phyloP scores from a whole-genome alignment of 2,329 filamentous ascomycete species.

The Cryoendolithus antarcticus region DNA sequence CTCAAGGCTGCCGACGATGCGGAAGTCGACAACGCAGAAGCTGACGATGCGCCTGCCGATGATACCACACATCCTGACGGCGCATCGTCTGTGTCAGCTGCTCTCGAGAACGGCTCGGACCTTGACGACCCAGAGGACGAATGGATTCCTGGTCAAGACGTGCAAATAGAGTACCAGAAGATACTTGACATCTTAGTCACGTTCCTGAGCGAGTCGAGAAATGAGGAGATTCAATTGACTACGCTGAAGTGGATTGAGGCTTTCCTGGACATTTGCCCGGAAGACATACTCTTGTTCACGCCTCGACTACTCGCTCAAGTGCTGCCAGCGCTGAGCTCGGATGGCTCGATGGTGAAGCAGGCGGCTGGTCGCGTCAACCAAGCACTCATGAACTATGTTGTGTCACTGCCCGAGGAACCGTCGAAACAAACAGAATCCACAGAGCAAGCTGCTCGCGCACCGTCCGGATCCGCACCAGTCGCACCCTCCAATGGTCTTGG shows the following conservation, averaged over 20 bases:
- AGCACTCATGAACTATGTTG: conserved; percentile 86
- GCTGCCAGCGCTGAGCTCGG: conserved; percentile 85
- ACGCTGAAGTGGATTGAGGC: conserved; percentile 90
- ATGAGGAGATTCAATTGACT: conserved; percentile 85
- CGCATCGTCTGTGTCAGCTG: conserved; percentile 42
- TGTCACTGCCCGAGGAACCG: conserved; percentile 62
- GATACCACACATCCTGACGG: conserved; percentile 14
- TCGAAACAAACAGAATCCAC: conserved; percentile 14
- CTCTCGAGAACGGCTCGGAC: conserved; percentile 36
- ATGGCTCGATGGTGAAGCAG: conserved; percentile 75
- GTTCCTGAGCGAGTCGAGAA: conserved; percentile 71
- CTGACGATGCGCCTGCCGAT: conserved; percentile 26
- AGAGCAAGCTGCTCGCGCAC: background rate
- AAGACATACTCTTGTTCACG: conserved; percentile 90
- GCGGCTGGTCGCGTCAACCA: conserved; percentile 82
- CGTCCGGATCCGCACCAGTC: background rate
- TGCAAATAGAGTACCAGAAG: conserved; percentile 82
- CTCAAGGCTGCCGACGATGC: conserved; percentile 1
- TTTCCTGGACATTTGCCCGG: conserved; percentile 93
- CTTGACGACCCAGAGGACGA: conserved; percentile 61
- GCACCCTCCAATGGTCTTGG: conserved; percentile 1
- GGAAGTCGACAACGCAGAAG: conserved; percentile 3
- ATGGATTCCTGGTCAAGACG: conserved; percentile 95
- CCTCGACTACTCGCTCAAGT: conserved; percentile 85
- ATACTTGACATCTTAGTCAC: conserved; percentile 85